Evolutionary conservation across 2,329 filamentous ascomycete species (phyloP).

Genomic region (Colletotrichum chrysophilum): DNA sequence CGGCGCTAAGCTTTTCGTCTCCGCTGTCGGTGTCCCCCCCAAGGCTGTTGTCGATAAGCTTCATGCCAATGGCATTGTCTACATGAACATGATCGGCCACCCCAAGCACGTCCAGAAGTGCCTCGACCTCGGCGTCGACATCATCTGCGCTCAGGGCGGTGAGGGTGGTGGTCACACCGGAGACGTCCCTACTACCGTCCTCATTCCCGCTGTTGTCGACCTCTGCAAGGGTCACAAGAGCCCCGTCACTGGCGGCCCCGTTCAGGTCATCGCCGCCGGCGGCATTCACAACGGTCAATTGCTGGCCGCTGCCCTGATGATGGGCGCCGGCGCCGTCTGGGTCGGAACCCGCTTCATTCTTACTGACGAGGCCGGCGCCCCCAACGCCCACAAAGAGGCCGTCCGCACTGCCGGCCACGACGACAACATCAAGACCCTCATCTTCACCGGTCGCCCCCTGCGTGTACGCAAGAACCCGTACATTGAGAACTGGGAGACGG

Average conservation of each 20-base stretch:
- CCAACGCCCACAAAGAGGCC: constrained; percentile 92
- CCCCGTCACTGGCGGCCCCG: constrained; percentile 83
- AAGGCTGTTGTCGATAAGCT: constrained; percentile 88
- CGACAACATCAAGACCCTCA: constrained; percentile 96
- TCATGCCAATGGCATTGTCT: constrained; percentile 85
- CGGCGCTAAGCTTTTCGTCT: constrained; percentile 92
- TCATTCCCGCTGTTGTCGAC: constrained; percentile 91
- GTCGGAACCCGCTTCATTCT: constrained; percentile 96
- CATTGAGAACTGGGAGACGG: constrained; percentile 95
- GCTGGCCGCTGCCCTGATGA: constrained; percentile 87
- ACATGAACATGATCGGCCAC: constrained; percentile 99
- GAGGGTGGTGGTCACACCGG: constrained; percentile 98
- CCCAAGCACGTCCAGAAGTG: constrained; percentile 99
- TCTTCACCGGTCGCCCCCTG: constrained; percentile 96
- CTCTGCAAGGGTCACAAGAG: constrained; percentile 82
- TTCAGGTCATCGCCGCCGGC: constrained; percentile 92
- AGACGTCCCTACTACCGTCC: constrained; percentile 87
- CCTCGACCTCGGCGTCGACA: constrained; percentile 87
- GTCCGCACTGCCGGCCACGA: constrained; percentile 91
- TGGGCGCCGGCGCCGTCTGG: constrained; percentile 93
- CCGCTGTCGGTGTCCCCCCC: constrained; percentile 92
- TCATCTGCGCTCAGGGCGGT: constrained; percentile 98
- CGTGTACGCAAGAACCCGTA: constrained; percentile 94
- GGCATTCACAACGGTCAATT: constrained; percentile 93
- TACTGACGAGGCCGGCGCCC: constrained; percentile 91